These are phyloP conservation scores for Mortierella sp. DNA, from an alignment of 371 early-diverging fungal species.

Conservation along the genomic window DNA sequence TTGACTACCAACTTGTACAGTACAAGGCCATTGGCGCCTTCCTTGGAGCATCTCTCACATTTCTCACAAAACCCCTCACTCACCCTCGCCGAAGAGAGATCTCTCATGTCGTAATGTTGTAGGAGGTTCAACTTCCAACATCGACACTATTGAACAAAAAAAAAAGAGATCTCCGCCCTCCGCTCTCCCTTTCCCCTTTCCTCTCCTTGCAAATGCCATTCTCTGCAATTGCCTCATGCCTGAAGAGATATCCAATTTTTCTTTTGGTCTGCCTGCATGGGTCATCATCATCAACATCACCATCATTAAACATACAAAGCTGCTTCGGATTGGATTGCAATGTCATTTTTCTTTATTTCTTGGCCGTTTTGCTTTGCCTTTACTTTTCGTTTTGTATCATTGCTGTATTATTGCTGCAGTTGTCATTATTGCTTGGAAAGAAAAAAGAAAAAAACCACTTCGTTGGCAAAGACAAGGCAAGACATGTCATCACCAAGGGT, in stretches of 20 bases:
- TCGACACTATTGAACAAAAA: neutral
- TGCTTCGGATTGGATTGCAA: neutral
- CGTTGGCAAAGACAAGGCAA: neutral
- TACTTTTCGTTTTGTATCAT: neutral
- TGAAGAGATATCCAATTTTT: neutral
- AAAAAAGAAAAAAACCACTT: neutral
- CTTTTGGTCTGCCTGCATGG: neutral
- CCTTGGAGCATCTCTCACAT: neutral
- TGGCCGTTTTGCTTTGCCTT: neutral
- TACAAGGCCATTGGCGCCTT: neutral
- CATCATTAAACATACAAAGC: neutral
- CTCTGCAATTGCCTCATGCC: neutral
- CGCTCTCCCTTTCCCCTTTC: neutral
- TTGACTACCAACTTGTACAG: neutral
- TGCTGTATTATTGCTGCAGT: neutral
- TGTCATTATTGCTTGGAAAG: neutral
- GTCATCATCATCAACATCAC: neutral
- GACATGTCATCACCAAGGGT: neutral
- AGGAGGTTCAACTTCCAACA: slow-evolving; percentile 3
- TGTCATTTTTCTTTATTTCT: neutral
- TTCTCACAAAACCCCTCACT: neutral
- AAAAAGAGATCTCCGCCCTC: neutral
- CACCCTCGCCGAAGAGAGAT: neutral
- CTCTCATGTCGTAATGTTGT: neutral
- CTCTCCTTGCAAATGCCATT: too few species aligned